Base-by-base conservation (phyloP, 2,329 filamentous ascomycete genomes). In the Anthostomella pinea region DNA sequence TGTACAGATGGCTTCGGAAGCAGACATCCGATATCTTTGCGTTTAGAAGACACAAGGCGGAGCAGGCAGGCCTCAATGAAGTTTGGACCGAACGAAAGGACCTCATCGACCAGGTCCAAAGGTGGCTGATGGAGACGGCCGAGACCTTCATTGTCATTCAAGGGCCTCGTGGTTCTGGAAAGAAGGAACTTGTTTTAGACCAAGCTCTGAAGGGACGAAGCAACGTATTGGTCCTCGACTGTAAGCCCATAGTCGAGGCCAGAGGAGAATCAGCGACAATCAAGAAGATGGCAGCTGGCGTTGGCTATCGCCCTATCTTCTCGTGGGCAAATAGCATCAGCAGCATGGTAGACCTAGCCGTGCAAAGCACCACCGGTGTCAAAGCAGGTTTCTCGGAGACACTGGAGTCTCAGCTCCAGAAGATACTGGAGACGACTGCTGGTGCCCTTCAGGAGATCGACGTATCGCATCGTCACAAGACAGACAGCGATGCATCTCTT, bases 291-390 rank as follows among this genome's bases (percentile, higher is more conserved):
- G 93, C 91, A 1, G 67, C 72, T 2, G 80, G 90, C 46, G 90
- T 97, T 31, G 91, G 93, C 7, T 97, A 96, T 58, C 75, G 86
- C 7, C 93, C 93, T 0, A 81, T 98, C 0, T 98, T 98, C 60
- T 94, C 87, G 0, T 97, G 90, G 87, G 85, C 94, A 66, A 96
- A 97, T 63, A 95, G 82, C 55, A 79, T 97, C 48, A 95, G 87
- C 64, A 95, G 89, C 59, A 79, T 96, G 65, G 73, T 95, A 46
- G 93, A 97, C 52, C 76, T 97, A 23, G 93, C 91, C 15, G 87
- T 93, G 1, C 91, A 96, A 60, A 87, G 90, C 51, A 93, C 93
- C 9, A 95, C 91, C 14, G 91, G 91, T 9, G 86, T 94, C 39
- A 96, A 97, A 65, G 86, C 89, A 5, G 90, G 90, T 6, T 95